Evolutionary conservation across 2,329 filamentous ascomycete species (phyloP).

Genomic region (Pleomassaria siparia): DNA sequence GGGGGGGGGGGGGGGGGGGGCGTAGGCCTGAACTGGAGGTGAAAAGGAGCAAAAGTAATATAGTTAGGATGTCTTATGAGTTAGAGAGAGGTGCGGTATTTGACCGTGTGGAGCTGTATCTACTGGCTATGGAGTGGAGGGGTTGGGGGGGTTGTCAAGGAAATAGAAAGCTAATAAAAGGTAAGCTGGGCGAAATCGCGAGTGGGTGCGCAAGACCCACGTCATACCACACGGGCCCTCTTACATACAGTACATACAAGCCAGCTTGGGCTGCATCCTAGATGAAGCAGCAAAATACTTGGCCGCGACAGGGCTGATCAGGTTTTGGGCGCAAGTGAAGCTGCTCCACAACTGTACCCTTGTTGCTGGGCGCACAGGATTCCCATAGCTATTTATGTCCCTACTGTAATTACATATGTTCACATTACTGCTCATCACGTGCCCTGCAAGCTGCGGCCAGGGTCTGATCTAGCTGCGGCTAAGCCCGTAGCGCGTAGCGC

Average conservation of each 20-base stretch:
- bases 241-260: not conserved
- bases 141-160: not conserved
- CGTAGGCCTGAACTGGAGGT: not conserved
- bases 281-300: not conserved
- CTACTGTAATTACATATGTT: too few relatives aligned
- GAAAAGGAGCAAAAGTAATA: not conserved
- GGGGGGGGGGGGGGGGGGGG: not conserved
- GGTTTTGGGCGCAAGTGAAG: not conserved
- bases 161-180: not conserved
- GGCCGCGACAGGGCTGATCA: not conserved
- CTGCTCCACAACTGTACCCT: not conserved
- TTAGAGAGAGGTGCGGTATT: not conserved
- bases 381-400: not conserved
- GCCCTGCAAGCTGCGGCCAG: not conserved
- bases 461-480: constrained; percentile 3
- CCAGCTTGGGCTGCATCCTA: not conserved
- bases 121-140: not conserved
- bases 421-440: not conserved
- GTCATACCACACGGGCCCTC: not conserved
- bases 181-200: not conserved
- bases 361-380: not conserved
- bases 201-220: constrained; percentile 1
- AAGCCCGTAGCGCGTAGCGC: too few relatives aligned
- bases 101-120: not conserved
- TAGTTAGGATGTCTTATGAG: not conserved